Evolutionary conservation across 441 rosid genomes (phyloP).

Genomic region (Euphorbia celastroides): DNA sequence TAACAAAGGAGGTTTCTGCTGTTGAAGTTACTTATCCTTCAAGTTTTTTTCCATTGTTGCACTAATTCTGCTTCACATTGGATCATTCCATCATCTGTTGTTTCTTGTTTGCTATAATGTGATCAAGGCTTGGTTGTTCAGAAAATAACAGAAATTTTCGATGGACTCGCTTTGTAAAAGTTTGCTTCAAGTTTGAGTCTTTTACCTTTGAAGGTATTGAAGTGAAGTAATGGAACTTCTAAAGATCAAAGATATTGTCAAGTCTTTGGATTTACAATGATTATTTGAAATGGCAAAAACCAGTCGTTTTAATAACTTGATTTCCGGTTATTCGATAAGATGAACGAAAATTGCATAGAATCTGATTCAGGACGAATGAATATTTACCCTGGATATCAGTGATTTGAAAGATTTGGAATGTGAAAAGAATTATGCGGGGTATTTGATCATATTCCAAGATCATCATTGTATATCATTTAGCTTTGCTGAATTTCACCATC

Average conservation of each 20-base stretch:
- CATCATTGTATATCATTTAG: not conserved
- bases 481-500: not conserved
- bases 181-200: not conserved
- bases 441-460: not conserved
- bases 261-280: not conserved
- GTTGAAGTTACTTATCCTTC: slow-evolving; percentile 69
- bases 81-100: not conserved
- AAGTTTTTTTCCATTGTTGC: slow-evolving; percentile 37
- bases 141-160: too few species aligned
- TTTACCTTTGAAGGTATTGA: not conserved
- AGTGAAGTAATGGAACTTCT: not conserved
- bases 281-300: not conserved
- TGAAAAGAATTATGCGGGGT: not conserved
- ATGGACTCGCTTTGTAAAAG: not conserved
- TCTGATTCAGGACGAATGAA: not conserved
- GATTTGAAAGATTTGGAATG: not conserved
- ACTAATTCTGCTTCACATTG: not conserved
- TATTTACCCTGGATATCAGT: not conserved
- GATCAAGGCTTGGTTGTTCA: not conserved
- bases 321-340: not conserved
- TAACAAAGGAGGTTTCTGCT: slow-evolving; percentile 66
- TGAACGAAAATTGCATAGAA: not conserved
- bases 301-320: not conserved
- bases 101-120: not conserved
- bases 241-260: not conserved